Percentiles rank a stretch among this genome's conserved stretches.
Conservation (phyloP, 2,329 filamentous ascomycete species). For the Pseudocercospora vitis region DNA sequence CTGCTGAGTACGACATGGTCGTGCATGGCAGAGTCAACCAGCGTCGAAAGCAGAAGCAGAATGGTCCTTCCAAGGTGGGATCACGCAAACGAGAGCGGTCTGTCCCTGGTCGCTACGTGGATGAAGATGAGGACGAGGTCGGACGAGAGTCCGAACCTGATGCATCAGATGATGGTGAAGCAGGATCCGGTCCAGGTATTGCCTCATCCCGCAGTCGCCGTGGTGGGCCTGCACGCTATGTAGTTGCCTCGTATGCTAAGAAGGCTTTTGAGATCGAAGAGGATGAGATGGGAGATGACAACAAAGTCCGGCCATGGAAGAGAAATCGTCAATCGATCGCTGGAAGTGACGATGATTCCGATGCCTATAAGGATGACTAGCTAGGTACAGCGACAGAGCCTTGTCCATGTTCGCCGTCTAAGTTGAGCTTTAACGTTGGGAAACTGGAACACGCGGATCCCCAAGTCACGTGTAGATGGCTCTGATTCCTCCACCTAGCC, state of each 20-base stretch:
- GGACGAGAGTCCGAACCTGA: background rate
- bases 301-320: background rate
- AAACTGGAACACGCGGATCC: no score
- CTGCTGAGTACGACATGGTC: background rate
- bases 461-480: no score
- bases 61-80: background rate
- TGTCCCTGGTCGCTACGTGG: background rate
- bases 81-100: background rate
- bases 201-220: background rate
- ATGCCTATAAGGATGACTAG: constrained; percentile 1
- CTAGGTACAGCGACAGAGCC: background rate
- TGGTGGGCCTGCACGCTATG: no score
- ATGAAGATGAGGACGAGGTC: background rate
- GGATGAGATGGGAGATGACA: background rate
- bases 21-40: background rate
- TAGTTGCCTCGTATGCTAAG: background rate
- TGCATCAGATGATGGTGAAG: background rate
- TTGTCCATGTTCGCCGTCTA: background rate
- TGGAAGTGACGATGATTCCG: background rate
- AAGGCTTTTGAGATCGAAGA: background rate
- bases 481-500: no score
- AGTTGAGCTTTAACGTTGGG: no score
- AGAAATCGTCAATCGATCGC: background rate
- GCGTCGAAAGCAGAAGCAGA: background rate
- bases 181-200: background rate